These are phyloP conservation scores for Mortierella sp. DNA, from an alignment of 371 early-diverging fungal species.

Conservation along the genomic window DNA sequence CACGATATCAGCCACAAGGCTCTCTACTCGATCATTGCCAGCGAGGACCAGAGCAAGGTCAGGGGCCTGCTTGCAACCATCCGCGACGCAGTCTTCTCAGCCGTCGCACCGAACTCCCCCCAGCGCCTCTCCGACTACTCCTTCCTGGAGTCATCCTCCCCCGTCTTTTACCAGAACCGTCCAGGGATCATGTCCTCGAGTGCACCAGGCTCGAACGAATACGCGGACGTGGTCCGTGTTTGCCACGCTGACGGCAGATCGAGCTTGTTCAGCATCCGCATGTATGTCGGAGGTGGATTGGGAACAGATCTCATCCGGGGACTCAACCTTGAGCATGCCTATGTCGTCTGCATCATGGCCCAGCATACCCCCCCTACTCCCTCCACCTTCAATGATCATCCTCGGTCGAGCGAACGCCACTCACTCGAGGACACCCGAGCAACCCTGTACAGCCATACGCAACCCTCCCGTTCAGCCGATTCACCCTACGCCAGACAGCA, in stretches of 20 bases:
- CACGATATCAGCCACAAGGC: conserved; percentile 71
- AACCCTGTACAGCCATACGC: conserved; percentile 16
- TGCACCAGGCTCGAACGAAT: conserved; percentile 57
- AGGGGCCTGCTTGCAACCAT: conserved; percentile 60
- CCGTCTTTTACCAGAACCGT: conserved; percentile 59
- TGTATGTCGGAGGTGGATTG: conserved; percentile 73
- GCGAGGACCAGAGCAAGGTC: conserved; percentile 62
- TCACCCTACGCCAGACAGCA: conserved; percentile 18
- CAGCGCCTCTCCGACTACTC: conserved; percentile 45
- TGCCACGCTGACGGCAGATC: conserved; percentile 66
- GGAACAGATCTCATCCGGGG: conserved; percentile 65
- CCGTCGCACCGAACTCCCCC: conserved; percentile 38
- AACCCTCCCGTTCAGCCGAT: conserved; percentile 2
- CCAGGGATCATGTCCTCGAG: conserved; percentile 56
- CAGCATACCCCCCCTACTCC: conserved; percentile 19
- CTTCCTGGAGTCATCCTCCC: conserved; percentile 63
- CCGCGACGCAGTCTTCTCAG: conserved; percentile 63
- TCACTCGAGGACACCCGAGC: conserved; percentile 27
- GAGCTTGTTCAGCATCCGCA: conserved; percentile 62
- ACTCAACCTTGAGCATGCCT: conserved; percentile 45
- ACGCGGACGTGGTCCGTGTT: conserved; percentile 67
- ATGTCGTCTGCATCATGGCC: conserved; percentile 50
- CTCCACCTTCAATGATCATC: conserved; percentile 18
- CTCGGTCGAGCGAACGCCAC: conserved; percentile 22
- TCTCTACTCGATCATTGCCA: conserved; percentile 66